Evolutionary conservation across 2,329 filamentous ascomycete species (phyloP).

Genomic region (Xenoacremonium recifei): DNA sequence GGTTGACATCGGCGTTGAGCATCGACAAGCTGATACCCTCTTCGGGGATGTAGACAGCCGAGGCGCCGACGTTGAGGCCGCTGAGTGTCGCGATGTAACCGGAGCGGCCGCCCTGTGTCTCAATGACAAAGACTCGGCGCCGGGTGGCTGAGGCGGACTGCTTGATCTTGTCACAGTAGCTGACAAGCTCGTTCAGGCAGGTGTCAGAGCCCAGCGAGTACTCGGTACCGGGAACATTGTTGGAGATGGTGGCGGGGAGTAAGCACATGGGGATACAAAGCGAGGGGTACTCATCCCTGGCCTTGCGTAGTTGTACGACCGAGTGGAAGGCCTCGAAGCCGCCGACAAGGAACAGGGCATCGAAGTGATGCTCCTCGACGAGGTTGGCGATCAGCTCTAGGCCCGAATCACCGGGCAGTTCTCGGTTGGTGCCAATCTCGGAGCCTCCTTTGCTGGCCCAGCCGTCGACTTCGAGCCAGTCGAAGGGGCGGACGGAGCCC

Average conservation of each 20-base stretch:
- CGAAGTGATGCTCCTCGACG: slow-evolving; percentile 83
- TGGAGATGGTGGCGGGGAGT: slow-evolving; percentile 94
- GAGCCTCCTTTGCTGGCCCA: slow-evolving; percentile 98
- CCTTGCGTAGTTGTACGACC: slow-evolving; percentile 81
- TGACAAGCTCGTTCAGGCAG: slow-evolving; percentile 89
- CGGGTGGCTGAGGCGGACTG: slow-evolving; percentile 94
- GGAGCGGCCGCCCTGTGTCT: slow-evolving; percentile 92
- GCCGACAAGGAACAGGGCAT: slow-evolving; percentile 87
- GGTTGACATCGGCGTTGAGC: slow-evolving; percentile 85
- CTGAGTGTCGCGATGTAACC: slow-evolving; percentile 92
- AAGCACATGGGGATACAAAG: slow-evolving; percentile 92
- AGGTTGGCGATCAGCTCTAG: slow-evolving; percentile 79
- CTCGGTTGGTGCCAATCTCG: slow-evolving; percentile 96
- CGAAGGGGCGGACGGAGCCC: slow-evolving; percentile 79
- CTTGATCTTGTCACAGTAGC: slow-evolving; percentile 96
- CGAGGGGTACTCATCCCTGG: slow-evolving; percentile 72
- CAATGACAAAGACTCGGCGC: slow-evolving; percentile 93
- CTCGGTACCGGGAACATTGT: slow-evolving; percentile 97
- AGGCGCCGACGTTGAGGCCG: slow-evolving; percentile 86
- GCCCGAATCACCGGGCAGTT: slow-evolving; percentile 81
- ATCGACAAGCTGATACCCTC: slow-evolving; percentile 93
- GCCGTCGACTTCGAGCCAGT: slow-evolving; percentile 90
- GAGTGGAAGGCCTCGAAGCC: slow-evolving; percentile 97
- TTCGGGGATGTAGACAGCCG: slow-evolving; percentile 94
- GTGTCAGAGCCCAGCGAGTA: slow-evolving; percentile 97